A percentile compares a stretch with the other conserved stretches of the same genome.
phyloP scores from a whole-genome alignment of 2,329 filamentous ascomycete genomes.

The Diaporthe vaccinii region DNA sequence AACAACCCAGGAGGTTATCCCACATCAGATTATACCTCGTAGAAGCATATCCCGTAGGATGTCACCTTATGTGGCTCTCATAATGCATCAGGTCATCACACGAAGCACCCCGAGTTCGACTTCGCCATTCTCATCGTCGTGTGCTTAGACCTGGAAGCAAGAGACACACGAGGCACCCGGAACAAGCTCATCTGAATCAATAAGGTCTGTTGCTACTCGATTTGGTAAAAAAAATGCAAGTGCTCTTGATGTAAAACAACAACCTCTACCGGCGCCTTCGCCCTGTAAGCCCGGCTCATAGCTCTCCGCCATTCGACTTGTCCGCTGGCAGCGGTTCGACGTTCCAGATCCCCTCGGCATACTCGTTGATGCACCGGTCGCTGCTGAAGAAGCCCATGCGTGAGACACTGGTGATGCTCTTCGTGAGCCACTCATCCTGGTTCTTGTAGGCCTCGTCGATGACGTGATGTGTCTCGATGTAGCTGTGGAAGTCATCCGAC shows the following conservation, averaged over 20 bases:
- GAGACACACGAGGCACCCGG: neutral
- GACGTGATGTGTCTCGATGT: constrained; percentile 89
- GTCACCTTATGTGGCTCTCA: neutral
- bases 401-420: constrained; percentile 88
- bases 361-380: constrained; percentile 96
- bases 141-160: neutral
- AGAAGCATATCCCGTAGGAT: neutral
- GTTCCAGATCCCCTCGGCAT: constrained; percentile 96
- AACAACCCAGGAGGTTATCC: neutral
- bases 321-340: constrained; percentile 80
- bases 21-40: neutral
- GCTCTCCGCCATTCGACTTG: constrained; percentile 44
- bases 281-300: constrained; percentile 26
- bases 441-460: constrained; percentile 94
- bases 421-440: constrained; percentile 92
- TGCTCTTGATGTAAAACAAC: neutral
- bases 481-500: constrained; percentile 96
- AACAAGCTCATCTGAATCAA: neutral
- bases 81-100: too few relatives aligned
- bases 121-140: neutral
- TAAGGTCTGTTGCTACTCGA: constrained; percentile 8
- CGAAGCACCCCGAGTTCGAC: neutral
- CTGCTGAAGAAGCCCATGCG: constrained; percentile 98
- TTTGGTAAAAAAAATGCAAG: neutral
- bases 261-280: neutral